Base-by-base conservation (phyloP, 2,329 filamentous ascomycete species). In the Hirsutella thompsonii region DNA sequence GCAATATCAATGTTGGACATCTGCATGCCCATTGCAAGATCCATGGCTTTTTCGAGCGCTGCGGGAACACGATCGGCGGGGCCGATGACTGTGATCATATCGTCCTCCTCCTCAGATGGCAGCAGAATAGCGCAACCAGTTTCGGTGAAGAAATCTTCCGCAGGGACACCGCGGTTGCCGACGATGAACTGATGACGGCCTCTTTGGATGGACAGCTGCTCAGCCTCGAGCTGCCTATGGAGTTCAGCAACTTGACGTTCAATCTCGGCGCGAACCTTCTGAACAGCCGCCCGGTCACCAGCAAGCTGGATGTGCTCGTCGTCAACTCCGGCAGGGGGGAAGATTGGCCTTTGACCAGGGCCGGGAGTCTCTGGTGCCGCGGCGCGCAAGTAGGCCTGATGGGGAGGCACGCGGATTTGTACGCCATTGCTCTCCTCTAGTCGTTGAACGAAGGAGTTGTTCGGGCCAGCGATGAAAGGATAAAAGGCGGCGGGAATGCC, bases 111-210 rank as follows among this genome's bases (percentile, higher is more conserved):
- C 20, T 81, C 77, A 20, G 71, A 71, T 8, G 87, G 90, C 36
- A 96, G 64, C 43, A 96, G 75, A 44, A 96, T 81, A 35, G 83
- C 77, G 61, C 92, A 98, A 47, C 90, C 90, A 43, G 92, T 96
- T 54, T 94, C 79, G 36, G 80, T 74, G 48, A 95, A 79, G 68
- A 98, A 95, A 36, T 94, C 79, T 43, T 95, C 79, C 28, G 86
- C 70, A 16, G 85, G 79, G 46, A 84, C 74, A 46, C 85, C 88
- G 46, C 81, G 76, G 46, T 90, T 80, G 39, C 90, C 90, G 47
- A 94, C 80, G 55, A 98, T 92, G 68, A 95, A 96, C 59, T 94
- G 89, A 59, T 96, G 92, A 39, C 87, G 80, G 38, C 86, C 87
- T 46, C 82, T 81, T 59, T 90, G 83, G 51, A 96, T 86, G 5